Conservation (phyloP, 1,139 yeast species). For the Arxiozyma telluris region DNA sequence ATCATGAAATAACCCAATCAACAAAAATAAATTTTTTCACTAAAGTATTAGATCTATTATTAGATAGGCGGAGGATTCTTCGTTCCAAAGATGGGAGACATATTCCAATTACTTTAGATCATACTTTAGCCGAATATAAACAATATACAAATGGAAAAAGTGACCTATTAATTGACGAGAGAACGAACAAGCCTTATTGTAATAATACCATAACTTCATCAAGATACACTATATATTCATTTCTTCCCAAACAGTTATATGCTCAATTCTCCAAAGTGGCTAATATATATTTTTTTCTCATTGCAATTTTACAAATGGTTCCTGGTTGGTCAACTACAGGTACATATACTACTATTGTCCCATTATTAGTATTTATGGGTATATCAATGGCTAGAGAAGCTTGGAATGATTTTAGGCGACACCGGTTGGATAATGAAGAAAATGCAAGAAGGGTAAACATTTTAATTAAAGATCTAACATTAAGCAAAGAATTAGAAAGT, state of each 20-base stretch:
- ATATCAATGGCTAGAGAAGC: conserved; percentile 91
- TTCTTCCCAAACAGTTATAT: conserved; percentile 76
- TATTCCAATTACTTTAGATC: conserved; percentile 53
- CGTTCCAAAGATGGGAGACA: conserved; percentile 58
- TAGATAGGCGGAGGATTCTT: conserved; percentile 27
- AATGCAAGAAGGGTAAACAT: conserved; percentile 49
- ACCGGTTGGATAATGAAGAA: conserved; percentile 75
- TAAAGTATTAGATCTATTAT: conserved; percentile 22
- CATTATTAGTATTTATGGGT: conserved; percentile 76
- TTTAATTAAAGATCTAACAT: conserved; percentile 13
- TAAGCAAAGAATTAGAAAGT: conserved; percentile 3
- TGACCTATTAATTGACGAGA: conserved; percentile 49
- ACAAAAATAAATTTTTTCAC: conserved; percentile 15
- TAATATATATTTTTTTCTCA: conserved; percentile 73
- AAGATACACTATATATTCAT: conserved; percentile 70
- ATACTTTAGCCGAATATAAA: conserved; percentile 19
- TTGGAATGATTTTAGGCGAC: conserved; percentile 84
- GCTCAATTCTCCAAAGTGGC: conserved; percentile 93
- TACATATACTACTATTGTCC: conserved; percentile 87
- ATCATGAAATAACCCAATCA: conserved; percentile 7
- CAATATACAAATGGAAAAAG: conserved; percentile 14
- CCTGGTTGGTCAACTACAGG: conserved; percentile 99
- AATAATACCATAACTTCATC: conserved; percentile 76
- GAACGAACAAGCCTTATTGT: conserved; percentile 51
- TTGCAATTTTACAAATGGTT: conserved; percentile 88